phyloP scores from a whole-genome alignment of 2,329 filamentous ascomycete genomes.

The Claviceps cyperi region DNA sequence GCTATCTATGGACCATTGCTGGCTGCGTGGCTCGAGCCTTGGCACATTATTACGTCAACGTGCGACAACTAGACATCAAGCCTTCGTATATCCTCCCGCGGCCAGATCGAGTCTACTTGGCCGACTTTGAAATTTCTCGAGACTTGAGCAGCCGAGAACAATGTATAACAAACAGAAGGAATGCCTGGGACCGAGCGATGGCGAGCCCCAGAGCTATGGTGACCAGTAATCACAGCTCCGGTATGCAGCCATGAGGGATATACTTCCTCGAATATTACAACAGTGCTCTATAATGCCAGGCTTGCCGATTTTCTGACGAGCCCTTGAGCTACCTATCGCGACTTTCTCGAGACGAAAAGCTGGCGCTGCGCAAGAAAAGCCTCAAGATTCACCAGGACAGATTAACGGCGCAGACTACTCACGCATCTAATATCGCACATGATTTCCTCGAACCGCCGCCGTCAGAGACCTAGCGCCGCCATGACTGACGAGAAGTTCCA shows the following conservation, averaged over 20 bases:
- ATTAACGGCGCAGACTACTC: constrained; percentile 25
- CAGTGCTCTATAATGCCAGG: constrained; percentile 26
- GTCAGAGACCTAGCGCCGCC: constrained; percentile 19
- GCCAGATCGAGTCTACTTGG: constrained; percentile 30
- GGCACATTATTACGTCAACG: constrained; percentile 26
- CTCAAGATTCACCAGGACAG: constrained; percentile 19
- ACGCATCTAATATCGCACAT: constrained; percentile 23
- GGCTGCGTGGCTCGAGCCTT: constrained; percentile 31
- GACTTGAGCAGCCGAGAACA: constrained; percentile 30
- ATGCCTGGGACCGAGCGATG: constrained; percentile 28
- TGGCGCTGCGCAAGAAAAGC: constrained; percentile 18
- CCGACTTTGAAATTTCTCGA: constrained; percentile 34
- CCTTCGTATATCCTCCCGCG: constrained; percentile 33
- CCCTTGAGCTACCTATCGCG: constrained; percentile 17
- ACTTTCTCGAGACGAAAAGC: constrained; percentile 18
- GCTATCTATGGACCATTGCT: constrained; percentile 27
- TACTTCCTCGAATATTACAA: constrained; percentile 33
- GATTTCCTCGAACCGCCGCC: constrained; percentile 20
- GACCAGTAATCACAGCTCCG: constrained; percentile 20
- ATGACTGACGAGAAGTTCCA: constrained; percentile 26
- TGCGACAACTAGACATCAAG: constrained; percentile 33
- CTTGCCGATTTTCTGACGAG: constrained; percentile 25
- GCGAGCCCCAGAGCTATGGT: constrained; percentile 29
- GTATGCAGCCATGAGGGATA: constrained; percentile 33
- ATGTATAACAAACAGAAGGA: constrained; percentile 25